Percentiles rank a stretch among this genome's conserved stretches.
These are phyloP conservation scores for Terana coerulea DNA, from an alignment of 768 basidiomycete species.

Conservation along the genomic window DNA sequence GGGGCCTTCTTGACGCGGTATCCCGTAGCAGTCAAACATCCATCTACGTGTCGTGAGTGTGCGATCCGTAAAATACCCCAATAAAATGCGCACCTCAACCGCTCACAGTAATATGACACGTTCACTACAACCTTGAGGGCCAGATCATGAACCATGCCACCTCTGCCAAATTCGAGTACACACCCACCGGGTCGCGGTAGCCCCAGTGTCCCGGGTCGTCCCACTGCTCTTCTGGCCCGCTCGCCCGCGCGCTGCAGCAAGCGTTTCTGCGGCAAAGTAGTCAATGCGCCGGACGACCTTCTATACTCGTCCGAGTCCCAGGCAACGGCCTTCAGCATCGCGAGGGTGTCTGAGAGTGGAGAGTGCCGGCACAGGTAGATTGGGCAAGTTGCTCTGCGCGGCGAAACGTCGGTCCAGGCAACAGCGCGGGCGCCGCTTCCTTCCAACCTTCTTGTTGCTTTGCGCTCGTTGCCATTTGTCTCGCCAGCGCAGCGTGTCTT, in stretches of 20 bases:
- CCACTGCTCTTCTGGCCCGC: constrained; percentile 93
- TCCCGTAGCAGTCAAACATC: constrained; percentile 90
- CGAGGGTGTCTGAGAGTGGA: constrained; percentile 61
- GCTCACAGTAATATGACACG: constrained; percentile 88
- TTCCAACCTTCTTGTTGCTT: too few species aligned
- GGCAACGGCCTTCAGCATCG: constrained; percentile 71
- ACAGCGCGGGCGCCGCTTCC: constrained; percentile 55
- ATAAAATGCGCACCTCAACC: constrained; percentile 16
- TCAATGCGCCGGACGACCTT: constrained; percentile 61
- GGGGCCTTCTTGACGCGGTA: constrained; percentile 71
- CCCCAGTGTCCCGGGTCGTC: constrained; percentile 78
- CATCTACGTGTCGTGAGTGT: too few species aligned
- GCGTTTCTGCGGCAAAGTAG: constrained; percentile 67
- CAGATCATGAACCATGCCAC: background rate
- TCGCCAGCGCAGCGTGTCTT: too few species aligned
- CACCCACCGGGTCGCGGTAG: constrained; percentile 80
- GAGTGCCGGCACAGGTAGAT: constrained; percentile 77
- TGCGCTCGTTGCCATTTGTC: too few species aligned
- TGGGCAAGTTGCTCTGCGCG: constrained; percentile 57
- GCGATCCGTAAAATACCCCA: background rate
- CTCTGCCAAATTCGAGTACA: background rate
- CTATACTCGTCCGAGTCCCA: constrained; percentile 55
- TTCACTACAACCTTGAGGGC: constrained; percentile 78
- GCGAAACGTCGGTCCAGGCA: constrained; percentile 57
- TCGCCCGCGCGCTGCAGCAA: constrained; percentile 51